These are phyloP conservation scores for Plantago elongata DNA, from an alignment of 257 asterid species.

Conservation along the genomic window DNA sequence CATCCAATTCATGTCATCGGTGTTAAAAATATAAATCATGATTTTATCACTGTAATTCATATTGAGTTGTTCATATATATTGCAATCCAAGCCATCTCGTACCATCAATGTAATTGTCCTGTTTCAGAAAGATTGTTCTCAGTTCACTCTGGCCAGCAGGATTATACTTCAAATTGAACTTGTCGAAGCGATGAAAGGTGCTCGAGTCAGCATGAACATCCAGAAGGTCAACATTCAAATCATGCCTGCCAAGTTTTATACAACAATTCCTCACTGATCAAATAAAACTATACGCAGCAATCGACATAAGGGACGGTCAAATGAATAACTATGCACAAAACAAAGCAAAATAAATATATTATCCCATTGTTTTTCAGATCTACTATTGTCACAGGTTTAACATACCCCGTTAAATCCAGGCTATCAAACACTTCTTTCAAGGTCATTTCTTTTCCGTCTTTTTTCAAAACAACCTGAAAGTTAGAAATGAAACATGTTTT, in stretches of 20 bases:
- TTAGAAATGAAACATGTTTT: constrained; percentile 14
- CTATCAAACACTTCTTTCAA: constrained; percentile 74
- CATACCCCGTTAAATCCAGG: constrained; percentile 82
- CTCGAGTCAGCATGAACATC: constrained; percentile 99
- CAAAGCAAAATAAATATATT: not conserved
- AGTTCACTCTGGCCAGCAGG: constrained; percentile 99
- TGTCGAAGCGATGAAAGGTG: constrained; percentile 99
- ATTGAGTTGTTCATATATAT: not conserved
- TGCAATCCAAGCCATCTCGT: constrained; percentile 14
- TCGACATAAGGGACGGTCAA: constrained; percentile 6
- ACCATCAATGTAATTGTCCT: constrained; percentile 98
- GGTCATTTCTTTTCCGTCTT: constrained; percentile 67
- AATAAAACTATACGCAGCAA: constrained; percentile 16
- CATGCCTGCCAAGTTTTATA: constrained; percentile 50
- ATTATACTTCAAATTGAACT: constrained; percentile 92
- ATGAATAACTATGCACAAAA: constrained; percentile 6
- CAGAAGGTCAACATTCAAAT: constrained; percentile 86
- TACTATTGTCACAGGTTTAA: constrained; percentile 16
- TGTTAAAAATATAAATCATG: not conserved
- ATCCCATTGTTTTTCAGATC: not conserved
- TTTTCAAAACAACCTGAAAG: constrained; percentile 64
- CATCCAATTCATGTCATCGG: not conserved
- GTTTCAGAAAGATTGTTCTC: constrained; percentile 93
- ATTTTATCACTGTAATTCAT: not conserved
- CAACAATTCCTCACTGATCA: not conserved